Evolutionary conservation across 2,329 filamentous ascomycete genomes (phyloP).

Genomic region (Phoma sp.): DNA sequence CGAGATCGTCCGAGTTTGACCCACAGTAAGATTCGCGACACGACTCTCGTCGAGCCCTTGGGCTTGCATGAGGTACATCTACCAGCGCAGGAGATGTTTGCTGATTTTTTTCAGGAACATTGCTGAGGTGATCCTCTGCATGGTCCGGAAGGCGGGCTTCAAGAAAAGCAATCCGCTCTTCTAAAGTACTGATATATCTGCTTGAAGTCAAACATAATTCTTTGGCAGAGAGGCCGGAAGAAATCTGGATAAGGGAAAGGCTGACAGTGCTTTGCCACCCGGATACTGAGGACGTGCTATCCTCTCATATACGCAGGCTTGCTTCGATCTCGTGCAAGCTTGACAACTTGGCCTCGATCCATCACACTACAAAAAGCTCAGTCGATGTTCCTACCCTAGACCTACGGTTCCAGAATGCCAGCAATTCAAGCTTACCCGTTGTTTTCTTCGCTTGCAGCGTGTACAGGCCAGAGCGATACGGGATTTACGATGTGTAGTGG

Average conservation of each 20-base stretch:
- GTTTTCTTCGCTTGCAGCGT: constrained; percentile 36
- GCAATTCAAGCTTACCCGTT: constrained; percentile 23
- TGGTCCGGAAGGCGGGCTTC: constrained; percentile 35
- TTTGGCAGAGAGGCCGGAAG: no score
- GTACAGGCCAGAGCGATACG: constrained; percentile 34
- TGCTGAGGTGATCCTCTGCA: constrained; percentile 31
- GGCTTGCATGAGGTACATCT: background rate
- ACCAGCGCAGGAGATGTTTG: background rate
- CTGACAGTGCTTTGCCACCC: constrained; percentile 34
- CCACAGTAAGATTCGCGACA: constrained; percentile 10
- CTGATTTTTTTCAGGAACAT: background rate
- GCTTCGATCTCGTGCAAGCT: constrained; percentile 27
- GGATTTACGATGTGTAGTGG: constrained; percentile 20
- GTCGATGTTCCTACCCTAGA: no score
- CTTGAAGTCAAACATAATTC: background rate
- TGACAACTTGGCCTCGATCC: constrained; percentile 28
- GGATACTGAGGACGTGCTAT: constrained; percentile 34
- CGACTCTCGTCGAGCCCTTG: background rate
- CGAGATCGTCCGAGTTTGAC: constrained; percentile 19
- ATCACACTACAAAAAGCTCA: constrained; percentile 25
- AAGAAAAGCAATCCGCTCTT: constrained; percentile 36
- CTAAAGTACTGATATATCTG: constrained; percentile 35
- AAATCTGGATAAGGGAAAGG: background rate
- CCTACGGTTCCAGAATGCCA: no score
- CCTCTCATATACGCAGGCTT: constrained; percentile 33